A percentile compares a stretch with the other conserved stretches of the same genome.
phyloP scores from a whole-genome alignment of 2,329 filamentous ascomycete genomes.

The Monosporascus sp. region DNA sequence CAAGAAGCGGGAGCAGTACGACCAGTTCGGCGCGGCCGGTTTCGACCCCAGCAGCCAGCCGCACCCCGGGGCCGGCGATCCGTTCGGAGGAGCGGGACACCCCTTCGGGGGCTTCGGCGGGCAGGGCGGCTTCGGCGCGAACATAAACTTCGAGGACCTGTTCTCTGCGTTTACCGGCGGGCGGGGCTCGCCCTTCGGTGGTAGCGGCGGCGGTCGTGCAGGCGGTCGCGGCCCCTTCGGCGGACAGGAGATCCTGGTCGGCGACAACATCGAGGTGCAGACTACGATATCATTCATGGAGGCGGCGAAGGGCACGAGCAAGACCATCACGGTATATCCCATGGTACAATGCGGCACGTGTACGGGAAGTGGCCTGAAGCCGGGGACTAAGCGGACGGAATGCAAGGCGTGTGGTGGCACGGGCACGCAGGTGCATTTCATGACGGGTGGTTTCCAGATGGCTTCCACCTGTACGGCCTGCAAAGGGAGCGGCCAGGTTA shows the following conservation, averaged over 20 bases:
- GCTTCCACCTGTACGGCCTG: slow-evolving; percentile 81
- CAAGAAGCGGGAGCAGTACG: slow-evolving; percentile 87
- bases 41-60: slow-evolving; percentile 71
- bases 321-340: slow-evolving; percentile 83
- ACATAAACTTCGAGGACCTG: slow-evolving; percentile 94
- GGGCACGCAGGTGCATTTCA: slow-evolving; percentile 79
- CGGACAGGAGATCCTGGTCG: slow-evolving; percentile 74
- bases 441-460: slow-evolving; percentile 95
- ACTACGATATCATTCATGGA: slow-evolving; percentile 93
- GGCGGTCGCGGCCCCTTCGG: slow-evolving; percentile 64
- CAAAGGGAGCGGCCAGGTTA: slow-evolving; percentile 68
- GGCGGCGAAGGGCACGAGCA: slow-evolving; percentile 82
- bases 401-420: slow-evolving; percentile 83
- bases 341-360: slow-evolving; percentile 78
- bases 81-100: slow-evolving; percentile 57
- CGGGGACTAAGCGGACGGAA: slow-evolving; percentile 64
- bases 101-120: slow-evolving; percentile 48
- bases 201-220: slow-evolving; percentile 42
- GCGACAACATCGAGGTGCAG: slow-evolving; percentile 93
- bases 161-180: slow-evolving; percentile 76
- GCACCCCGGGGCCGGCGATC: slow-evolving; percentile 48
- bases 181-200: slow-evolving; percentile 49
- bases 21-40: slow-evolving; percentile 81
- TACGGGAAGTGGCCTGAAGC: slow-evolving; percentile 75
- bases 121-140: slow-evolving; percentile 66